Evolutionary conservation across 371 early-diverging fungal genomes (phyloP).

Genomic region (Nematocida ironsii): DNA sequence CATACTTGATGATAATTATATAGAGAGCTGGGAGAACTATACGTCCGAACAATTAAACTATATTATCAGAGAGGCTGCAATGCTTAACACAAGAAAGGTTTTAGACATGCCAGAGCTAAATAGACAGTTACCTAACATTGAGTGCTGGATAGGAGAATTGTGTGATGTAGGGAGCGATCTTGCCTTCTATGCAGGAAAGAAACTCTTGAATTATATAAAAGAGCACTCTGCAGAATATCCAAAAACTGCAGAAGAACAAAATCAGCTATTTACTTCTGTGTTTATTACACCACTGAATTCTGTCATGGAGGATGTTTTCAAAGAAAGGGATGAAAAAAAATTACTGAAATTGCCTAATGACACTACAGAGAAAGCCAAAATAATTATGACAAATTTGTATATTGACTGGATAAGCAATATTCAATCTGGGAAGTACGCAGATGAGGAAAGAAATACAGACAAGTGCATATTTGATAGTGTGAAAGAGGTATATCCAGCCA

Average conservation of each 20-base stretch:
- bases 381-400: not conserved
- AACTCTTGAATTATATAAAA: not conserved
- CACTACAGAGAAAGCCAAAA: not conserved
- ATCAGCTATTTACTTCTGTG: not conserved
- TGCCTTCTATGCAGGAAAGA: not conserved
- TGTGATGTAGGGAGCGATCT: not conserved
- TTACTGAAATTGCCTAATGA: not conserved
- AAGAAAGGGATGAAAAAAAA: not conserved
- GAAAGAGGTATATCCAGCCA: not conserved
- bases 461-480: not conserved
- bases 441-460: not conserved
- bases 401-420: not conserved
- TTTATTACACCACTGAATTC: not conserved
- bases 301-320: not conserved
- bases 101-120: not conserved
- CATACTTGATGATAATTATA: not conserved
- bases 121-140: not conserved
- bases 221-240: not conserved
- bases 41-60: not conserved
- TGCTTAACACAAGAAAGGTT: not conserved
- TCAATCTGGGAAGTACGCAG: not conserved
- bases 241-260: not conserved
- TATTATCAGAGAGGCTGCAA: not conserved
- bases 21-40: not conserved
- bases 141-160: not conserved